phyloP scores from a whole-genome alignment of 495 filamentous ascomycete species.

The Thozetella sp. region DNA sequence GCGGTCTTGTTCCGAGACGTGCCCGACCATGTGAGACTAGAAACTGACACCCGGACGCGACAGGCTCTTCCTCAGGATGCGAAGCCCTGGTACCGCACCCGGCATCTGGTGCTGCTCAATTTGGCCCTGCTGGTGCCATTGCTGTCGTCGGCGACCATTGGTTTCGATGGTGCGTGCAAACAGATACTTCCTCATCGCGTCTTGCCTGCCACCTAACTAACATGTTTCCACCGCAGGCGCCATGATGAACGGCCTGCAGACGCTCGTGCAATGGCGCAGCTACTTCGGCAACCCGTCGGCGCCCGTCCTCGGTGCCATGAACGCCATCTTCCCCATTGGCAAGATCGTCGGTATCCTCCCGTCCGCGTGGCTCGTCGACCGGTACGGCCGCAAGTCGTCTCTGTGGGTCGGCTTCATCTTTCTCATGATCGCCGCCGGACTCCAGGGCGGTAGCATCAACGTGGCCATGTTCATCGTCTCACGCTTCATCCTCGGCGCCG shows the following conservation, averaged over 20 bases:
- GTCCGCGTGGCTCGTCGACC: constrained; percentile 18
- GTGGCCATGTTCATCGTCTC: constrained; percentile 24
- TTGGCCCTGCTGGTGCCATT: constrained; percentile 37
- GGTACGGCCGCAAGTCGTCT: constrained; percentile 20
- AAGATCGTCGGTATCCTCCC: constrained; percentile 21
- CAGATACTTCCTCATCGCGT: not conserved
- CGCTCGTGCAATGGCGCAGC: constrained; percentile 37
- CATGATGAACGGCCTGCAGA: constrained; percentile 53
- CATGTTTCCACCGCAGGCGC: constrained; percentile 9
- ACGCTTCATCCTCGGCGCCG: constrained; percentile 27
- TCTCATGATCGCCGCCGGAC: constrained; percentile 18
- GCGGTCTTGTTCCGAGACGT: not conserved
- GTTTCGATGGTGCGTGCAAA: constrained; percentile 30
- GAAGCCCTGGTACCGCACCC: constrained; percentile 30
- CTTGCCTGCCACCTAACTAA: not conserved
- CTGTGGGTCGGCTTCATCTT: constrained; percentile 21
- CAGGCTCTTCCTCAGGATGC: constrained; percentile 31
- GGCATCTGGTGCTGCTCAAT: constrained; percentile 38
- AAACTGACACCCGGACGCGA: not conserved
- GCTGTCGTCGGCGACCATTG: constrained; percentile 36
- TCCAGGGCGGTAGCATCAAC: constrained; percentile 22
- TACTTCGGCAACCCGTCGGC: constrained; percentile 40
- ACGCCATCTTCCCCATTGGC: constrained; percentile 12
- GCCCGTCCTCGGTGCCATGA: constrained; percentile 8
- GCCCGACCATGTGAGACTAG: not conserved